Percentiles rank a stretch among this genome's conserved stretches.
phyloP scores from a whole-genome alignment of 331 rosid genomes.

The Saraca asoca region DNA sequence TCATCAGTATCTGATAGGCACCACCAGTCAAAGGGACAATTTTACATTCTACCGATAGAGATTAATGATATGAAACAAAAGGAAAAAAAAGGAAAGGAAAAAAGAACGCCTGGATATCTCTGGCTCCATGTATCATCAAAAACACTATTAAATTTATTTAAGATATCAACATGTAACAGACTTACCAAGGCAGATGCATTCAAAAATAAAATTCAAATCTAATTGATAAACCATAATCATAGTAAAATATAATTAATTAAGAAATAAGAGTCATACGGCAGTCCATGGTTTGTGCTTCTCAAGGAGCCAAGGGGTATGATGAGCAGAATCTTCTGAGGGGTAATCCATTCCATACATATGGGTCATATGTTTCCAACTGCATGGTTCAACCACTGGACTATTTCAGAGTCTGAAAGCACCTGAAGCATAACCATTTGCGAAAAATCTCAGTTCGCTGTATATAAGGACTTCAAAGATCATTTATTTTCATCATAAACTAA shows the following conservation, averaged over 20 bases:
- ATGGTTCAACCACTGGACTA: constrained; percentile 95
- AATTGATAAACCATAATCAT: constrained; percentile 17
- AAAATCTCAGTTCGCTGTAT: no score
- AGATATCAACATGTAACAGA: constrained; percentile 8
- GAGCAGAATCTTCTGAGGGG: constrained; percentile 79
- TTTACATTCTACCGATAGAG: constrained; percentile 11
- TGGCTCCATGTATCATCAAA: background rate
- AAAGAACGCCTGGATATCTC: background rate
- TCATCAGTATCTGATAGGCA: constrained; percentile 28
- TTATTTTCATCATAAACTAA: no score
- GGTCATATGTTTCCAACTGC: constrained; percentile 97
- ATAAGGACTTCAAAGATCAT: no score
- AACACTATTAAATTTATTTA: constrained; percentile 18
- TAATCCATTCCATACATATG: constrained; percentile 87
- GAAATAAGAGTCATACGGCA: constrained; percentile 85
- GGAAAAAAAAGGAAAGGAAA: background rate
- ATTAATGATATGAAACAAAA: background rate
- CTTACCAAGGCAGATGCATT: constrained; percentile 4
- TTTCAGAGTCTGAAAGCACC: constrained; percentile 96
- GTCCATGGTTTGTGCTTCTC: constrained; percentile 99
- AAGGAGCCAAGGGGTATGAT: constrained; percentile 96
- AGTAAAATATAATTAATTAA: constrained; percentile 20
- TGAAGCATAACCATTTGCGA: no score
- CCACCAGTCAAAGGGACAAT: constrained; percentile 28
- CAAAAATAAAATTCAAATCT: background rate